A percentile compares a stretch with the other conserved stretches of the same genome.
phyloP scores from a whole-genome alignment of 2,329 filamentous ascomycete species.

The Paecilomyces dactylethromorphus region DNA sequence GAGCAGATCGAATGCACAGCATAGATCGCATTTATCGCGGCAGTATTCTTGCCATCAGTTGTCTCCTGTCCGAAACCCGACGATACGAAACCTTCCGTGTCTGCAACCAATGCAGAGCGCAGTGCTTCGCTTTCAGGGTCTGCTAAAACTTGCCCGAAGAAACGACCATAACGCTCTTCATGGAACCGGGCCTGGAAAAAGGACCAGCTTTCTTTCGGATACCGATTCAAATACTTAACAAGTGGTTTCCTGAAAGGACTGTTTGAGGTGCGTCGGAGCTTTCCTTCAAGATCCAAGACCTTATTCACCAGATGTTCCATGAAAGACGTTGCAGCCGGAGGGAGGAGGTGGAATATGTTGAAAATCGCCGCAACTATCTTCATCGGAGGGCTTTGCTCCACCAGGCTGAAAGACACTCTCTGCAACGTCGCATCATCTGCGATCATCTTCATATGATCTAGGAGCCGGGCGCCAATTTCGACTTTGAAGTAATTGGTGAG shows the following conservation, averaged over 20 bases:
- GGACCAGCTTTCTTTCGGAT: conserved; percentile 78
- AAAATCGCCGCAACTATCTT: conserved; percentile 92
- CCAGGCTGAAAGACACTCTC: conserved; percentile 86
- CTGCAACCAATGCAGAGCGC: conserved; percentile 65
- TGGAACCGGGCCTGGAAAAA: conserved; percentile 74
- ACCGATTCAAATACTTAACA: conserved; percentile 89
- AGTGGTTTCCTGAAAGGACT: conserved; percentile 88
- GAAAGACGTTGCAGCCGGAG: conserved; percentile 81
- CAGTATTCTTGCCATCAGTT: conserved; percentile 63
- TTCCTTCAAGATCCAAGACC: conserved; percentile 81
- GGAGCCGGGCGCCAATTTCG: conserved; percentile 85
- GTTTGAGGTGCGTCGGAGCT: conserved; percentile 75
- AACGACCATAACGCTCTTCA: conserved; percentile 80
- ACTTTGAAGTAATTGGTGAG: conserved; percentile 99
- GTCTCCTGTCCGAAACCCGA: conserved; percentile 58
- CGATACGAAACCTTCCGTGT: conserved; percentile 65
- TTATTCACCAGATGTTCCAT: conserved; percentile 85
- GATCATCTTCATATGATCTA: conserved; percentile 89
- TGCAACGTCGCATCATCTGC: conserved; percentile 75
- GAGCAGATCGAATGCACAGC: conserved; percentile 72
- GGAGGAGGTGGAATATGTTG: conserved; percentile 95
- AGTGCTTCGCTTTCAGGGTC: conserved; percentile 69
- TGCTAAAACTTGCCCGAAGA: conserved; percentile 79
- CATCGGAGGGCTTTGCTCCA: conserved; percentile 89
- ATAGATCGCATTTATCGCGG: conserved; percentile 82